These are phyloP conservation scores for Cardamine chenopodiifolia DNA, from an alignment of 345 rosid species.

Conservation along the genomic window DNA sequence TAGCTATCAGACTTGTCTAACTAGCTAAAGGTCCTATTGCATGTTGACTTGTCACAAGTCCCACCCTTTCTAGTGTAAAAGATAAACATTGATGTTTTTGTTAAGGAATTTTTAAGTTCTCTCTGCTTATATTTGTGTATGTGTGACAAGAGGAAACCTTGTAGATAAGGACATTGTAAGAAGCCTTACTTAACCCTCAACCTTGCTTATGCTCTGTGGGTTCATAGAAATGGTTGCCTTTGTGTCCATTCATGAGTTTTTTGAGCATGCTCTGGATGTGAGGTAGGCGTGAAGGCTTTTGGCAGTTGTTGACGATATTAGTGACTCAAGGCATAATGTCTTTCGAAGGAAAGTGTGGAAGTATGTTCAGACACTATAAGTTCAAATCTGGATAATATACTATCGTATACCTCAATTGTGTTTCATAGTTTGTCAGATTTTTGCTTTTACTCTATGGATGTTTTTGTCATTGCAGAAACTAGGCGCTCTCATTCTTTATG, in stretches of 20 bases:
- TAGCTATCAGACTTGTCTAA: slow-evolving; percentile 18
- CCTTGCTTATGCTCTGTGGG: neutral
- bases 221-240: neutral
- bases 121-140: slow-evolving; percentile 1
- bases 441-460: slow-evolving; percentile 1
- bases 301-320: neutral
- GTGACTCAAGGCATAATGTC: neutral
- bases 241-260: neutral
- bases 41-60: slow-evolving; percentile 11
- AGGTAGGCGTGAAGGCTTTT: slow-evolving; percentile 2
- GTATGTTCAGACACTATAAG: neutral
- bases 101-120: neutral
- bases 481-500: slow-evolving; percentile 4
- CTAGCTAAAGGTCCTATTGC: slow-evolving; percentile 23
- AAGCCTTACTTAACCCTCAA: slow-evolving; percentile 3
- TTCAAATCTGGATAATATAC: neutral
- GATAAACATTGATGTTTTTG: slow-evolving; percentile 4
- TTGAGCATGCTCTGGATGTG: neutral
- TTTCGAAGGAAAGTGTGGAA: neutral
- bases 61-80: slow-evolving; percentile 9
- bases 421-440: neutral
- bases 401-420: neutral
- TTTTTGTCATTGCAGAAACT: slow-evolving; percentile 8
- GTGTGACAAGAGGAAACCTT: slow-evolving; percentile 24
- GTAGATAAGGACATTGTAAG: slow-evolving; percentile 6